These are phyloP conservation scores for Lentithecium fluviatile DNA, from an alignment of 495 filamentous ascomycete species.

Conservation along the genomic window DNA sequence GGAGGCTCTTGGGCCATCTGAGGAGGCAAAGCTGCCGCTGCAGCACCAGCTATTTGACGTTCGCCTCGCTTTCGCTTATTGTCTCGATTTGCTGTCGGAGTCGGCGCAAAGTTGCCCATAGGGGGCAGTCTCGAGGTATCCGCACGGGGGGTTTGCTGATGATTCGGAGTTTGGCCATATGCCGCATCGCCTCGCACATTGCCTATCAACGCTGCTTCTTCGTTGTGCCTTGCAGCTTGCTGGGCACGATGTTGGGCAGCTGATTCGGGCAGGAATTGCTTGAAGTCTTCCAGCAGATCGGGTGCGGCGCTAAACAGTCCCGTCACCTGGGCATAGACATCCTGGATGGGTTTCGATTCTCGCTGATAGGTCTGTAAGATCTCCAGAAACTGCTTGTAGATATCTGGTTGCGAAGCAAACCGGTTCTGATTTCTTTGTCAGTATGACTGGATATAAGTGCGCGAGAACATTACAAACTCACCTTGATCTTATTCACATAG, in stretches of 20 bases:
- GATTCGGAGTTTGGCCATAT: constrained; percentile 47
- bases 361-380: constrained; percentile 98
- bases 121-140: constrained; percentile 62
- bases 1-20: constrained; percentile 41
- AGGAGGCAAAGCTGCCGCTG: constrained; percentile 14
- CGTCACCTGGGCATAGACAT: constrained; percentile 97
- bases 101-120: constrained; percentile 88
- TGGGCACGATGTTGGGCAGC: constrained; percentile 79
- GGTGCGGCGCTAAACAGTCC: constrained; percentile 88
- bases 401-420: constrained; percentile 90
- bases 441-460: too few species aligned
- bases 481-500: constrained; percentile 99
- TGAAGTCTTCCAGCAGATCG: constrained; percentile 98
- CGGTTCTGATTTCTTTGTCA: constrained; percentile 62
- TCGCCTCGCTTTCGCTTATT: constrained; percentile 73
- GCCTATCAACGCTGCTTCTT: constrained; percentile 63
- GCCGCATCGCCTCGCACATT: constrained; percentile 57
- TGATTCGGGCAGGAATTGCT: constrained; percentile 97
- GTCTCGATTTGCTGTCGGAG: constrained; percentile 74
- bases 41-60: constrained; percentile 26
- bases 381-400: constrained; percentile 98
- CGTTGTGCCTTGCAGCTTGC: constrained; percentile 60
- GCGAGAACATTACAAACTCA: constrained; percentile 42
- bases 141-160: constrained; percentile 43
- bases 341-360: constrained; percentile 96